phyloP scores from a whole-genome alignment of 345 rosid genomes.

The Boechera retrofracta region DNA sequence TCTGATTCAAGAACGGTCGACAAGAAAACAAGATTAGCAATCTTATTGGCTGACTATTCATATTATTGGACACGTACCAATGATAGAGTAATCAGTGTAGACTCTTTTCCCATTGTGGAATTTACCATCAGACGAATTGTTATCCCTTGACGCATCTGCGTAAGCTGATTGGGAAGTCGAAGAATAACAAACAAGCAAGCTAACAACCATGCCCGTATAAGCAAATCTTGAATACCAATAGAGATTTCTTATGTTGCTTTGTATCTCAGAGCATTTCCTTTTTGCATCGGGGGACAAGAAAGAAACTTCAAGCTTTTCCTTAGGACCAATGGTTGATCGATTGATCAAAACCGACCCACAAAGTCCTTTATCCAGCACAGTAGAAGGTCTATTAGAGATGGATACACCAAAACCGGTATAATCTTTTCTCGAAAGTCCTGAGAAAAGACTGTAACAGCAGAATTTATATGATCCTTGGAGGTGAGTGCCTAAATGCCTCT shows the following conservation, averaged over 20 bases:
- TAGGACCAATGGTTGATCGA: conserved; percentile 46
- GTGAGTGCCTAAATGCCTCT: conserved; percentile 52
- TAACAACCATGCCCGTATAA: conserved; percentile 58
- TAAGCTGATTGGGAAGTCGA: conserved; percentile 61
- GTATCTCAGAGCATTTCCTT: conserved; percentile 51
- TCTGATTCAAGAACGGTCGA: not conserved
- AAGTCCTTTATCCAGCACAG: conserved; percentile 43
- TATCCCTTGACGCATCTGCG: conserved; percentile 61
- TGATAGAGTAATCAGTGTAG: conserved; percentile 77
- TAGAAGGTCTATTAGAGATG: conserved; percentile 51
- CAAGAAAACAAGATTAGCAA: not conserved
- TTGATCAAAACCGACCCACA: conserved; percentile 47
- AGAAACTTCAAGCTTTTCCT: conserved; percentile 57
- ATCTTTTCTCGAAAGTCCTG: conserved; percentile 44
- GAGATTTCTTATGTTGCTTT: conserved; percentile 50
- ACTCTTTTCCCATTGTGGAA: conserved; percentile 74
- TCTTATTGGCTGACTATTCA: not conserved
- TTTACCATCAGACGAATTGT: conserved; percentile 44
- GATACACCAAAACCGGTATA: conserved; percentile 51
- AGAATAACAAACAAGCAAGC: conserved; percentile 75
- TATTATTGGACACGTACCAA: conserved; percentile 53
- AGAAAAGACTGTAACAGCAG: conserved; percentile 40
- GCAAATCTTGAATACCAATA: conserved; percentile 56
- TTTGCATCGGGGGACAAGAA: conserved; percentile 49
- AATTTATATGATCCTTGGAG: conserved; percentile 53